Evolutionary conservation across 805 yeast genomes (phyloP).

Genomic region (Barnettozyma siamensis): DNA sequence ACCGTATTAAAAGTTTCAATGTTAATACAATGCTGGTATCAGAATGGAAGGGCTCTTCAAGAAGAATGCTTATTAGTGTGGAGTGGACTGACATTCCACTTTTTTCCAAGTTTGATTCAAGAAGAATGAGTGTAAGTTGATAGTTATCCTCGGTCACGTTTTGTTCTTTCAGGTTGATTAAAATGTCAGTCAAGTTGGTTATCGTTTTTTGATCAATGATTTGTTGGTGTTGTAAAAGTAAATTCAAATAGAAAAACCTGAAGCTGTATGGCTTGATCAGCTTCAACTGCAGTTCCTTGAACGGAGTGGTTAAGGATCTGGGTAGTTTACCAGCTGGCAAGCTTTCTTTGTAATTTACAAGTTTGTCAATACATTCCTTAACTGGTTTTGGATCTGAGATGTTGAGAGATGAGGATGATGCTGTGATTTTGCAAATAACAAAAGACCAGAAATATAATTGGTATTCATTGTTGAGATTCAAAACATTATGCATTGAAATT

Average conservation of each 20-base stretch:
- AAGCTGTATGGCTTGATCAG: slow-evolving; percentile 8
- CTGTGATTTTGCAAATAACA: slow-evolving; percentile 15
- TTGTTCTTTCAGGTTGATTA: not conserved
- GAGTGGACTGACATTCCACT: too few relatives aligned
- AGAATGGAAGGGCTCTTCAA: slow-evolving; percentile 1
- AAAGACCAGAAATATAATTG: slow-evolving; percentile 14
- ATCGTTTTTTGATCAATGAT: slow-evolving; percentile 1
- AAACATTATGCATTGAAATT: slow-evolving; percentile 7
- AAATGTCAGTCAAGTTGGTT: not conserved
- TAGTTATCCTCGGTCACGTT: slow-evolving; percentile 1
- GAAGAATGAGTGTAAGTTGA: slow-evolving; percentile 12
- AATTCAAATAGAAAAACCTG: slow-evolving; percentile 11
- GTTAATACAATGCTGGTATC: slow-evolving; percentile 2
- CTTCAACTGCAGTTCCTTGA: slow-evolving; percentile 9
- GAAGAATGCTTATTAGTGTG: not conserved
- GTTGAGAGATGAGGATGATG: not conserved
- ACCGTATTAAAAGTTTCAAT: slow-evolving; percentile 15
- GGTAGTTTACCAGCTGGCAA: slow-evolving; percentile 1
- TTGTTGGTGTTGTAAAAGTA: slow-evolving; percentile 12
- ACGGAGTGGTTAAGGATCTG: slow-evolving; percentile 5
- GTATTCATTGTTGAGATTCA: slow-evolving; percentile 2
- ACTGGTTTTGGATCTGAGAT: not conserved
- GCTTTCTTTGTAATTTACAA: not conserved
- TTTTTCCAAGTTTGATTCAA: slow-evolving; percentile 8
- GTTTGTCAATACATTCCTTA: not conserved